A percentile compares a stretch with the other conserved stretches of the same genome.
Evolutionary conservation across 768 basidiomycete genomes (phyloP).

Genomic region (Trametes cingulata): DNA sequence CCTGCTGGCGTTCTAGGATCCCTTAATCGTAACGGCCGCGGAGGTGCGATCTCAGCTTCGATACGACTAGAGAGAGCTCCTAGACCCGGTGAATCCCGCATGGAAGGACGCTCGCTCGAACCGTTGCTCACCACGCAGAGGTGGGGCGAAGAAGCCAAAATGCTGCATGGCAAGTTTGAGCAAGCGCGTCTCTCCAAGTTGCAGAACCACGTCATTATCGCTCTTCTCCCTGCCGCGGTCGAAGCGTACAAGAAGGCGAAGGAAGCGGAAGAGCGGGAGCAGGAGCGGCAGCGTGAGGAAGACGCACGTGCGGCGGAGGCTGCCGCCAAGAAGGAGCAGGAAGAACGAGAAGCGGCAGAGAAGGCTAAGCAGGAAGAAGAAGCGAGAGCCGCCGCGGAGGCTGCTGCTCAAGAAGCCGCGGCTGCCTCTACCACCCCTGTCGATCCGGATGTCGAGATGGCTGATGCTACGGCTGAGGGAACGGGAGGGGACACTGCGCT

Average conservation of each 20-base stretch:
- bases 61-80: constrained; percentile 61
- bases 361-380: constrained; percentile 42
- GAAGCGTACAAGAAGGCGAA: constrained; percentile 51
- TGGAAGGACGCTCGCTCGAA: constrained; percentile 60
- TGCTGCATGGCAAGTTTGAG: constrained; percentile 74
- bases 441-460: constrained; percentile 21
- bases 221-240: constrained; percentile 78
- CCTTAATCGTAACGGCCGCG: constrained; percentile 51
- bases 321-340: constrained; percentile 42
- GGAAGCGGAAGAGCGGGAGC: constrained; percentile 38
- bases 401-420: constrained; percentile 16
- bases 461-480: constrained; percentile 1
- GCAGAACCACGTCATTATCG: constrained; percentile 67
- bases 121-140: constrained; percentile 81
- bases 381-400: constrained; percentile 22
- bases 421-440: constrained; percentile 15
- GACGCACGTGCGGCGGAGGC: constrained; percentile 56
- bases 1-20: constrained; percentile 64
- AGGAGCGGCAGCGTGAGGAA: constrained; percentile 41
- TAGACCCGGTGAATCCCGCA: constrained; percentile 37
- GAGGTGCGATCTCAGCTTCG: constrained; percentile 48
- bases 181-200: constrained; percentile 66
- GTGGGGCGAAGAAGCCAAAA: constrained; percentile 88
- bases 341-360: constrained; percentile 36
- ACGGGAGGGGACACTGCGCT: constrained; percentile 3